These are phyloP conservation scores for Aspergillus sp. DNA, from an alignment of 2,329 filamentous ascomycete species.

Conservation along the genomic window DNA sequence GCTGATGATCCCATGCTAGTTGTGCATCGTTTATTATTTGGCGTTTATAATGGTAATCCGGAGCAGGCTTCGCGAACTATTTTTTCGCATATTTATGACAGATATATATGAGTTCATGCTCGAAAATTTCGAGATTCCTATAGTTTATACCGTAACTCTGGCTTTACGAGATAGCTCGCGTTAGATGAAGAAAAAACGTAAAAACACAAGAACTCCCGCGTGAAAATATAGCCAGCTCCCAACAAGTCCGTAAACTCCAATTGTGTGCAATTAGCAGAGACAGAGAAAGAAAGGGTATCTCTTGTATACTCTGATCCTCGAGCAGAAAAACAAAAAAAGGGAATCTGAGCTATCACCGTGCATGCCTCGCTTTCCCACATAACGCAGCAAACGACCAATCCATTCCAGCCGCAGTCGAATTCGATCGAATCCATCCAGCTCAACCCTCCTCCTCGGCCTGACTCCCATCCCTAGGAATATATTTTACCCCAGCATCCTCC, in stretches of 20 bases:
- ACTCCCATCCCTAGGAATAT: slow-evolving; percentile 57
- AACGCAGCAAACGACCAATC: not conserved
- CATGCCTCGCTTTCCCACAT: slow-evolving; percentile 2
- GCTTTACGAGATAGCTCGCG: not conserved
- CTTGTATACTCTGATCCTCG: not conserved
- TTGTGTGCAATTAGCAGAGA: slow-evolving; percentile 7
- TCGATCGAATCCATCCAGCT: slow-evolving; percentile 4
- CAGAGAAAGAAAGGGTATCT: slow-evolving; percentile 6
- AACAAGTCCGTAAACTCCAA: slow-evolving; percentile 8
- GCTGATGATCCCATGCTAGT: not conserved
- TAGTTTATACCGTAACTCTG: not conserved
- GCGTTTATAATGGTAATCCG: slow-evolving; percentile 9
- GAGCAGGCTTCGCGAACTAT: not conserved
- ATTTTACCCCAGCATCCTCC: slow-evolving; percentile 61
- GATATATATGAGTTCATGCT: slow-evolving; percentile 5
- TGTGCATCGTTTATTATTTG: not conserved
- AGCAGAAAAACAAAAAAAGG: not conserved
- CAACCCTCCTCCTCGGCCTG: slow-evolving; percentile 45
- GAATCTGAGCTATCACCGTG: not conserved
- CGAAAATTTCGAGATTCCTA: not conserved
- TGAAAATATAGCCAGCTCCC: not conserved
- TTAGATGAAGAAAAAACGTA: not conserved
- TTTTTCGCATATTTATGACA: not conserved
- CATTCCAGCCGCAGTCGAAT: too few species aligned
- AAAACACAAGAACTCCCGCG: not conserved